Evolutionary conservation across 148 eudicot species (phyloP).

Genomic region (Pharnaceum exiguum): DNA sequence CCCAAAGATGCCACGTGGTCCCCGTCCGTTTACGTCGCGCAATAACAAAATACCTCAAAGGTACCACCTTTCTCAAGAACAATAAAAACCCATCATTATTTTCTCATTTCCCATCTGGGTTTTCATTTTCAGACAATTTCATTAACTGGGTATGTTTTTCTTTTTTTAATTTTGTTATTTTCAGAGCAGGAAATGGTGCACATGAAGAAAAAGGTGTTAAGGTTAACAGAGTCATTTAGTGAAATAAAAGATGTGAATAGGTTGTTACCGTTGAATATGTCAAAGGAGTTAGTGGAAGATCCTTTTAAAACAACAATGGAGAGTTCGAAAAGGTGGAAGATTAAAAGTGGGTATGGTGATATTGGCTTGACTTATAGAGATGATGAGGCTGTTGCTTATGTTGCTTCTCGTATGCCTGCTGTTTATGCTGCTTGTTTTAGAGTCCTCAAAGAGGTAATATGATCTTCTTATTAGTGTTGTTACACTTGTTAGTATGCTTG

Average conservation of each 20-base stretch:
- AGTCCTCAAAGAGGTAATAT: constrained; percentile 64
- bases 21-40: constrained; percentile 78
- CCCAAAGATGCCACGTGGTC: constrained; percentile 52
- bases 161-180: not conserved
- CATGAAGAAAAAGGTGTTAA: constrained; percentile 77
- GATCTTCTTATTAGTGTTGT: not conserved
- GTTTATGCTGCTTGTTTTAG: constrained; percentile 76
- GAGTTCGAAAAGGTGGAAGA: constrained; percentile 73
- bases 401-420: constrained; percentile 89
- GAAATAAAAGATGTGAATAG: constrained; percentile 62
- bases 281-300: constrained; percentile 72
- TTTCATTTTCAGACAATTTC: not conserved
- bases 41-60: constrained; percentile 48
- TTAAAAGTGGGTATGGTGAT: constrained; percentile 65
- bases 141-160: not conserved
- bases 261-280: constrained; percentile 45
- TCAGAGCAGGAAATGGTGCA: constrained; percentile 64
- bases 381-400: constrained; percentile 69
- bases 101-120: not conserved
- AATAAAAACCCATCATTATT: too few species aligned
- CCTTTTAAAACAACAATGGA: constrained; percentile 48
- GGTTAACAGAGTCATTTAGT: constrained; percentile 54
- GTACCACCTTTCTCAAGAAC: constrained; percentile 22
- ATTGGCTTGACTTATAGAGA: constrained; percentile 61
- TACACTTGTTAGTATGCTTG: not conserved